phyloP scores from a whole-genome alignment of 192 early-diverging fungal species.

The Thoreauomyces humboldtii region DNA sequence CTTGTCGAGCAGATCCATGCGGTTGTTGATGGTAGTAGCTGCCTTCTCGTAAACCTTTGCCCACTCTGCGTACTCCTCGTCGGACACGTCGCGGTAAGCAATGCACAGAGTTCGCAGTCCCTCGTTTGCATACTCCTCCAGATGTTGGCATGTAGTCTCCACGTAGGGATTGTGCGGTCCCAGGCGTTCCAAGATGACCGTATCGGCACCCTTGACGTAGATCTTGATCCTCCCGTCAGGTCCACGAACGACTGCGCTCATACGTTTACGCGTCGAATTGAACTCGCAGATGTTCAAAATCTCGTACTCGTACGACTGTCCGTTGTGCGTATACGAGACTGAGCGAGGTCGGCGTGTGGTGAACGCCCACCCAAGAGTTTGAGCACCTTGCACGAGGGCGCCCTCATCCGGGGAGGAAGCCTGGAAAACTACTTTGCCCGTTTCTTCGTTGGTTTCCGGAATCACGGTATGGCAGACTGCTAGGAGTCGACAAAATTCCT shows the following conservation, averaged over 20 bases:
- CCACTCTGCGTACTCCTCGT: slow-evolving; percentile 86
- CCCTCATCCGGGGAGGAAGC: slow-evolving; percentile 97
- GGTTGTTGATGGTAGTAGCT: slow-evolving; percentile 86
- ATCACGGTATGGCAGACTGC: slow-evolving; percentile 98
- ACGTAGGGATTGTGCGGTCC: slow-evolving; percentile 68
- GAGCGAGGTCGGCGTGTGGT: slow-evolving; percentile 53
- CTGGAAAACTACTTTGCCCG: slow-evolving; percentile 81
- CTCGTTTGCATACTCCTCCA: slow-evolving; percentile 95
- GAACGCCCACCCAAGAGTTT: slow-evolving; percentile 54
- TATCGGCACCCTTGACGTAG: slow-evolving; percentile 98
- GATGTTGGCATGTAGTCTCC: slow-evolving; percentile 66
- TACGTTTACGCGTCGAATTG: slow-evolving; percentile 97
- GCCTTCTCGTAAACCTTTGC: slow-evolving; percentile 74
- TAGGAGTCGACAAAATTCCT: slow-evolving; percentile 87
- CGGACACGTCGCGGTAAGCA: slow-evolving; percentile 88
- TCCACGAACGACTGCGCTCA: slow-evolving; percentile 87
- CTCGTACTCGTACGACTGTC: slow-evolving; percentile 72
- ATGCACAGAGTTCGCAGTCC: slow-evolving; percentile 95
- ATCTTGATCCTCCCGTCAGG: slow-evolving; percentile 82
- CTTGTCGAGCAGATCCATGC: slow-evolving; percentile 81
- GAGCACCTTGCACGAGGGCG: slow-evolving; percentile 77
- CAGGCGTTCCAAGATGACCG: slow-evolving; percentile 91
- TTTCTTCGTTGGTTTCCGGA: slow-evolving; percentile 72
- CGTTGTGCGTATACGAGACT: slow-evolving; percentile 44
- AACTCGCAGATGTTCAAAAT: slow-evolving; percentile 97